Evolutionary conservation across 148 eudicot genomes (phyloP), one percentile per base, ranked within the genome.

Genomic region (Arctostaphylos glauca): DNA sequence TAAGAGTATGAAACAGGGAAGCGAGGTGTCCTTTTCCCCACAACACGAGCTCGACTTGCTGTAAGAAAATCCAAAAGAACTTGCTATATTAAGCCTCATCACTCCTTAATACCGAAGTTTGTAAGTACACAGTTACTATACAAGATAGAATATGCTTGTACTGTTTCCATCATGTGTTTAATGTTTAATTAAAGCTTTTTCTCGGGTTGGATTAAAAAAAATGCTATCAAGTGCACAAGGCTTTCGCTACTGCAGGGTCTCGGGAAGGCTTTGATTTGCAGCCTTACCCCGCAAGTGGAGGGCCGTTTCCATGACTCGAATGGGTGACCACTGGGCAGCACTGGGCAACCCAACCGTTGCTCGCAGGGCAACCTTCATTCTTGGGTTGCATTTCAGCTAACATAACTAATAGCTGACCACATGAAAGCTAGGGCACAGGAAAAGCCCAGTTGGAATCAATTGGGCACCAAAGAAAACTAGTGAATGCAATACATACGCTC

Each of bases 1-100:
- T 86, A 85, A 48, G 94, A 88, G 88, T 86, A 92, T 72, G 90
- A 89, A 84, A 97, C 90, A 76, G 98, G 98, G 70, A 92, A 86
- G 68, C 99, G 92, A 15, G 99, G 99, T 2, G 98, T 97, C 88
- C 99, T 93, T 89, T 97, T 97, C 77, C 99, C 98, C 84, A 97
- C 99, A 80, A 93, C 97, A 81, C 97, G 90, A 85, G 94, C 92
- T 83, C 93, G 92, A 82, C 81, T 91, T 77, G 89, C 98, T 96
- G 86, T 52, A 85, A 74, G 18, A 83, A 83, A 83, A 80, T 72
- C 31, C 44, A 88, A 83, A 47, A 38, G 83, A 82, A 19, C 66
- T 80, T 44, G 19, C 83, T 81, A 78, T 10, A n/a, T 82, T 23
- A 84, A 80, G 54, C 68, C 80, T 50, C 47, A 66, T 50, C 46